phyloP scores from a whole-genome alignment of 2,329 filamentous ascomycete species.

The Cladosporium sp. region DNA sequence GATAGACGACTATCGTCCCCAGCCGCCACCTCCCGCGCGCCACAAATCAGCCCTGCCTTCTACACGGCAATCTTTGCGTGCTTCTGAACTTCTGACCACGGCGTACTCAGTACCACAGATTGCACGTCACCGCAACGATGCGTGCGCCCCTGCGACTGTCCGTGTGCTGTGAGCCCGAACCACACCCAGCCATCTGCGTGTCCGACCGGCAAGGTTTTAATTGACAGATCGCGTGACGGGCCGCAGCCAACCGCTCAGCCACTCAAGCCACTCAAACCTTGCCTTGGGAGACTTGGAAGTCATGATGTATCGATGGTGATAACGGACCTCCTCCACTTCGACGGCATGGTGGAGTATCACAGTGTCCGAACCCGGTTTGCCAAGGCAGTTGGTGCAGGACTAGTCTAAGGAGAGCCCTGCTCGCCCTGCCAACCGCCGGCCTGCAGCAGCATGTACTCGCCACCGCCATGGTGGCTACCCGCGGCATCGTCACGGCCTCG shows the following conservation, averaged over 20 bases:
- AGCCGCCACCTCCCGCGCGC: background rate
- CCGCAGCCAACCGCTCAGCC: background rate
- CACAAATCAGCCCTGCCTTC: background rate
- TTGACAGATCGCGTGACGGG: background rate
- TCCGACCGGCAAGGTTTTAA: background rate
- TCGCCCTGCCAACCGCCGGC: background rate
- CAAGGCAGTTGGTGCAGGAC: slow-evolving; percentile 1
- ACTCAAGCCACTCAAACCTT: background rate
- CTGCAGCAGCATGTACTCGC: slow-evolving; percentile 1
- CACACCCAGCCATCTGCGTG: background rate
- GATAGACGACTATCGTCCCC: background rate
- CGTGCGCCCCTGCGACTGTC: background rate
- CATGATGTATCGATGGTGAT: background rate
- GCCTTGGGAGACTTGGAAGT: background rate
- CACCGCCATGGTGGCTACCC: background rate
- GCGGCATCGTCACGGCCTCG: background rate
- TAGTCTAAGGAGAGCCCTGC: slow-evolving; percentile 8
- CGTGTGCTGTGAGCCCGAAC: background rate
- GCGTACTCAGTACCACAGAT: background rate
- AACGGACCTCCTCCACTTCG: background rate
- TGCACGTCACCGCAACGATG: background rate
- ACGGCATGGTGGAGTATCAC: background rate
- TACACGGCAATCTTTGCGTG: background rate
- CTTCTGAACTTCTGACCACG: background rate
- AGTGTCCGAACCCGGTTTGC: background rate